Evolutionary conservation across 1,139 yeast genomes (phyloP).

Genomic region (Candida tunisiensis): DNA sequence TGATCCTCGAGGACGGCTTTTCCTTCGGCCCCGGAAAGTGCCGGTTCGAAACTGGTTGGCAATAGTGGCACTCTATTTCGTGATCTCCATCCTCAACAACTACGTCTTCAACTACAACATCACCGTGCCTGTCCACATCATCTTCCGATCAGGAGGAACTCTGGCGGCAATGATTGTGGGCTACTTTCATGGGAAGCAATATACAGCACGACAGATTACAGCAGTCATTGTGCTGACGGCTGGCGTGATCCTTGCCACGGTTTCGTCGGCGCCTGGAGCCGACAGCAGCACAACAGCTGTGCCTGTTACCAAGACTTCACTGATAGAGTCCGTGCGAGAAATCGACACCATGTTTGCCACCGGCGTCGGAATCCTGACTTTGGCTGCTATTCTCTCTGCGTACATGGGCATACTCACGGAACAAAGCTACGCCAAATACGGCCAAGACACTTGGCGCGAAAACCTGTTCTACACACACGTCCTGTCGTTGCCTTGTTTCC

Average conservation of each 20-base stretch:
- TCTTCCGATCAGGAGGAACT: constrained; percentile 50
- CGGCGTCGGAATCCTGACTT: constrained; percentile 29
- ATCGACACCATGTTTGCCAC: constrained; percentile 12
- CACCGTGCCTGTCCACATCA: constrained; percentile 51
- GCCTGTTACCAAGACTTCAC: background rate
- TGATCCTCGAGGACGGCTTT: constrained; percentile 19
- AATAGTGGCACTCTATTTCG: constrained; percentile 34
- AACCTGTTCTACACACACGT: constrained; percentile 44
- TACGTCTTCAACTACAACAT: constrained; percentile 39
- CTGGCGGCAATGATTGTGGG: constrained; percentile 48
- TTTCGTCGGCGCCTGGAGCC: constrained; percentile 6
- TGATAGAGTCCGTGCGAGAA: constrained; percentile 1
- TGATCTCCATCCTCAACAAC: constrained; percentile 40
- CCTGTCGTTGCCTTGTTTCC: constrained; percentile 38
- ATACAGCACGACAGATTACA: constrained; percentile 27
- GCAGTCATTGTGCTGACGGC: constrained; percentile 36
- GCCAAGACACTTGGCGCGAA: constrained; percentile 44
- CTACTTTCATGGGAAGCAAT: constrained; percentile 27
- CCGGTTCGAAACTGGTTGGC: constrained; percentile 33
- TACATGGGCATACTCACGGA: constrained; percentile 42
- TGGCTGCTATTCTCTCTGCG: constrained; percentile 34
- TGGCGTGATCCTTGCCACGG: constrained; percentile 40
- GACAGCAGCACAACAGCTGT: background rate
- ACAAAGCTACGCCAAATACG: constrained; percentile 29
- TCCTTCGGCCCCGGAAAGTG: constrained; percentile 12